These are phyloP conservation scores for Hypseocharis bilobata DNA, from an alignment of 441 rosid species.

Conservation along the genomic window DNA sequence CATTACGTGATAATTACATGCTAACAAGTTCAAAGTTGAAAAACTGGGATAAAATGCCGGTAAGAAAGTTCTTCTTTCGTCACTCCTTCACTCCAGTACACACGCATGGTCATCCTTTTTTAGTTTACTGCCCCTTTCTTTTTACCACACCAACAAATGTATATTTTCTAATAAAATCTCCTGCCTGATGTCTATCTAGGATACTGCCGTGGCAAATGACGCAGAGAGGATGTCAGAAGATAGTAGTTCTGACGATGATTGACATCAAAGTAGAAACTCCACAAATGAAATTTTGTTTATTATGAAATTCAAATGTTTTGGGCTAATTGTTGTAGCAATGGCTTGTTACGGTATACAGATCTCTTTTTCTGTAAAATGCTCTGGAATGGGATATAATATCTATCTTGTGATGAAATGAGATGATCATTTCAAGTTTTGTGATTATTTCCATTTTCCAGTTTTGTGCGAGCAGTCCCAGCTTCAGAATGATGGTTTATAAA, in stretches of 20 bases:
- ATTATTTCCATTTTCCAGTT: too few species aligned
- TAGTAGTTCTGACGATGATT: conserved; percentile 56
- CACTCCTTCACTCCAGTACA: background rate
- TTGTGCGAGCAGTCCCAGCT: too few species aligned
- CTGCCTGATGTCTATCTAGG: conserved; percentile 34
- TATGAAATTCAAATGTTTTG: background rate
- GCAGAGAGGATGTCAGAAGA: conserved; percentile 40
- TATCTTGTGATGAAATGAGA: too few species aligned
- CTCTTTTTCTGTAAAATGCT: too few species aligned
- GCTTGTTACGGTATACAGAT: too few species aligned
- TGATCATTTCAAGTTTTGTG: too few species aligned
- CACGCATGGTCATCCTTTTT: background rate
- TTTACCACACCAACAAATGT: background rate
- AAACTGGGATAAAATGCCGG: conserved; percentile 80
- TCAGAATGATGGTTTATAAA: too few species aligned
- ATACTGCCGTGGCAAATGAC: conserved; percentile 33
- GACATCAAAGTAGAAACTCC: conserved; percentile 8
- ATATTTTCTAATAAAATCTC: conserved; percentile 5
- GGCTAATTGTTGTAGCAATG: background rate
- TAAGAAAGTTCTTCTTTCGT: conserved; percentile 20
- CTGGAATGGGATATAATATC: too few species aligned
- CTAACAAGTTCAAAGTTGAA: conserved; percentile 75
- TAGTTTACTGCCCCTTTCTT: background rate
- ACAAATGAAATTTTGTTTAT: background rate
- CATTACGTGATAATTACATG: conserved; percentile 81